Evolutionary conservation across 2,329 filamentous ascomycete genomes (phyloP), one percentile per base, ranked within the genome.

Genomic region (Colletotrichum caudatum): DNA sequence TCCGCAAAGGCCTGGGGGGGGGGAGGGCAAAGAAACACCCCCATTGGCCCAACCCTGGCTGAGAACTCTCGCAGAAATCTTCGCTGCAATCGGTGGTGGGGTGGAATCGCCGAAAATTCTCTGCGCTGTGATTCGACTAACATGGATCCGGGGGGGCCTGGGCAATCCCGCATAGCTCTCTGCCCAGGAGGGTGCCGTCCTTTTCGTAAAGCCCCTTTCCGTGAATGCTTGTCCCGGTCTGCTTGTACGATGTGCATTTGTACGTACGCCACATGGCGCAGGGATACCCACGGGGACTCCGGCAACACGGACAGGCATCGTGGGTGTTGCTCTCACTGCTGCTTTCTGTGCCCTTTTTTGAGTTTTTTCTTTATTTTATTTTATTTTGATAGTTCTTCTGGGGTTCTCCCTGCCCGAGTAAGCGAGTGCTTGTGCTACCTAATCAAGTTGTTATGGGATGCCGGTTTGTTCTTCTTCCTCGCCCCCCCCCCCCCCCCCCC

Each of bases 41-140:
- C 64, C 29, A 69, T 71, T 68, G 64, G 64, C 65, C 44, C 64
- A 54, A 53, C 26, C 37, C 37, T 51, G 6, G 33, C 46, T 16
- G 41, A 29, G 68, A 69, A 71, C 63, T 48, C 64, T 71, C 69
- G 69, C 69, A 64, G 53, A 71, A 71, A 59, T 54, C 39, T 33
- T 71, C 65, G 69, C 69, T 57, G 41, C 59, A 71, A 64, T 63
- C 46, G 65, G 59, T 46, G 69, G 53, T 71, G 69, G 58, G 58
- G 59, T 59, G 44, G 69, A 59, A 58, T 23, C 54, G 53, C 58
- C 69, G 65, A 71, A 33, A 33, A 53, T 69, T 69, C 56, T 56
- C 58, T 64, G n/a, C 9, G 4, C 35, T 26, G 53, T 59, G 53
- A 71, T 71, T 69, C 64, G 69, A 9, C 44, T 18, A 39, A 29